Conservation (phyloP, 805 yeast species). For the Candida nitratophila region DNA sequence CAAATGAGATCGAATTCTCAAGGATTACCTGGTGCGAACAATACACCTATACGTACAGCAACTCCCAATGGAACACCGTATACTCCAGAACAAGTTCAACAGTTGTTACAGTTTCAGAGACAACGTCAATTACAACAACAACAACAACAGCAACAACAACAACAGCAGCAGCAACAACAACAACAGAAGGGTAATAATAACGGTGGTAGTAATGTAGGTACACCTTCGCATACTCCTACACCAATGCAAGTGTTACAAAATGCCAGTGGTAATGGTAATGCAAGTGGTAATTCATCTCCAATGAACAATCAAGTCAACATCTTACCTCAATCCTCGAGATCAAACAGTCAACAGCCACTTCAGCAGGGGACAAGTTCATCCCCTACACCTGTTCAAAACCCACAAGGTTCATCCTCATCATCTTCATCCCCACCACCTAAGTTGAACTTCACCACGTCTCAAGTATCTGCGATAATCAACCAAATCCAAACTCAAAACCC, state of each 20-base stretch:
- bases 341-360: not conserved
- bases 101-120: conserved; percentile 44
- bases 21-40: not conserved
- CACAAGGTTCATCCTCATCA: conserved; percentile 2
- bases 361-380: not conserved
- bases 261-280: not conserved
- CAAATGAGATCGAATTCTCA: not conserved
- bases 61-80: conserved; percentile 52
- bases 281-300: not conserved
- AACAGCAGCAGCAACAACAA: conserved; percentile 3
- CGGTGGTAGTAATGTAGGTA: not conserved
- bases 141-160: conserved; percentile 5
- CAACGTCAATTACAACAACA: conserved; percentile 34
- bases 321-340: not conserved
- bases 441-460: conserved; percentile 45
- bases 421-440: conserved; percentile 6
- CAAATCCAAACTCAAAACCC: conserved; percentile 65
- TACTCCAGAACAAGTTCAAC: conserved; percentile 56
- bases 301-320: not conserved
- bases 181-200: conserved; percentile 1
- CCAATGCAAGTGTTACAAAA: conserved; percentile 16
- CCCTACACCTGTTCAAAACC: not conserved
- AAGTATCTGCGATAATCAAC: conserved; percentile 57
- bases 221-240: conserved; percentile 10
- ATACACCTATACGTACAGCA: conserved; percentile 24